Conservation (phyloP, 495 filamentous ascomycete species). For the Physcia stellaris region DNA sequence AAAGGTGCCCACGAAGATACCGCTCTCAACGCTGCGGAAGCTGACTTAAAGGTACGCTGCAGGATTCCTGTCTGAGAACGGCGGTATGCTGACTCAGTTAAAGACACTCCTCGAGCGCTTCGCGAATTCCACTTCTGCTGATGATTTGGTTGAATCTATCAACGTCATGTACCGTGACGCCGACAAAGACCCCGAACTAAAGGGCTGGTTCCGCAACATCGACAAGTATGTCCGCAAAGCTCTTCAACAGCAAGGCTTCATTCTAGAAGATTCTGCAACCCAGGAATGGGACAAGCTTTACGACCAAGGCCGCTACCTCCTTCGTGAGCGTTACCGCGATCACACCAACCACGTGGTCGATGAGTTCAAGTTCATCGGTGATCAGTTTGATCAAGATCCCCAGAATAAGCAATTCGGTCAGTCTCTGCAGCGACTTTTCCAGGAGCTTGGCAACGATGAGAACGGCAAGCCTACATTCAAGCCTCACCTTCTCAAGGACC, state of each 20-base stretch:
- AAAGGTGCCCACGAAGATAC: conserved; percentile 53
- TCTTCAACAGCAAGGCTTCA: conserved; percentile 77
- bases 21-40: conserved; percentile 54
- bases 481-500: conserved; percentile 76
- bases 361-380: conserved; percentile 76
- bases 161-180: conserved; percentile 84
- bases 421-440: conserved; percentile 74
- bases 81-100: conserved; percentile 32
- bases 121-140: conserved; percentile 80
- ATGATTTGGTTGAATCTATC: conserved; percentile 76
- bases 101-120: conserved; percentile 87
- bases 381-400: conserved; percentile 79
- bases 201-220: conserved; percentile 73
- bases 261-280: conserved; percentile 72
- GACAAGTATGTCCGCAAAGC: conserved; percentile 69
- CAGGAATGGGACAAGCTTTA: conserved; percentile 73
- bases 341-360: conserved; percentile 82
- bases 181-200: conserved; percentile 76
- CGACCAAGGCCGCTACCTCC: conserved; percentile 75
- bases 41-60: conserved; percentile 57
- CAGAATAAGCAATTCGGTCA: conserved; percentile 69
- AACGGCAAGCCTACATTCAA: conserved; percentile 82
- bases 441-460: conserved; percentile 70
- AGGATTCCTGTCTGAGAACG: conserved; percentile 20
- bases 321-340: conserved; percentile 73